Base-by-base conservation (phyloP, 2,329 filamentous ascomycete species). In the Eurotiales sp. region DNA sequence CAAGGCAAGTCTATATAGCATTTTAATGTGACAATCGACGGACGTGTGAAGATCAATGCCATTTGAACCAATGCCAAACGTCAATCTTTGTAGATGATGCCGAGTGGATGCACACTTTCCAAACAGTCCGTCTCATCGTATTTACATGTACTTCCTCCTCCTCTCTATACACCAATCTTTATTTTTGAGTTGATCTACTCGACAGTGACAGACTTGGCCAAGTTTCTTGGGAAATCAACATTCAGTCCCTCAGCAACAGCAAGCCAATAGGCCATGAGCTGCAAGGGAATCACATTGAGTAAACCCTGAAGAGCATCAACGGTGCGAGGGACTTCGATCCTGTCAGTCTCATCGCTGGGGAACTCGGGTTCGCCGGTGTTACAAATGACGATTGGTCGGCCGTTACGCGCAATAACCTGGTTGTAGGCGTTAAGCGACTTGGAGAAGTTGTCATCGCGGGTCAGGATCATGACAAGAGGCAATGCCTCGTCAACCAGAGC, bases 341-440 rank as follows among this genome's bases (percentile, higher is more conserved):
- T 95, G 79, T 96, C 89, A 36, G 91, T 93, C 76, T 92, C 86
- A 59, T 85, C 87, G 53, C 84, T 72, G 56, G 87, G 85, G 79
- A 99, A 99, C 76, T 97, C 93, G 61, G 85, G 81, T 66, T 99
- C 93, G 60, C 79, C 76, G 51, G 86, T 79, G 77, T 97, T 97
- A 86, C 93, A 99, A 70, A 99, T 97, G 65, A 99, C 92, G 69
- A 99, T 99, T 56, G 93, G 93, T 72, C 93, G 92, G 67, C 93
- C 93, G 66, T 86, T 84, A 71, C 93, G 92, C 61, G 93, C 93
- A 79, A 96, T 92, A 66, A 99, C 93, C 80, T 99, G 93, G 77
- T 99, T 93, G 75, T 97, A 99, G 64, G 93, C 93, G 73, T 99
- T 99, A 66, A 99, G 81, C 14, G 93, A 97, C 79, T 99, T 99